Percentiles rank a stretch among this genome's conserved stretches.
Evolutionary conservation across 176 grass and related monocot species (phyloP).

Genomic region (Alloteropsis semialata): DNA sequence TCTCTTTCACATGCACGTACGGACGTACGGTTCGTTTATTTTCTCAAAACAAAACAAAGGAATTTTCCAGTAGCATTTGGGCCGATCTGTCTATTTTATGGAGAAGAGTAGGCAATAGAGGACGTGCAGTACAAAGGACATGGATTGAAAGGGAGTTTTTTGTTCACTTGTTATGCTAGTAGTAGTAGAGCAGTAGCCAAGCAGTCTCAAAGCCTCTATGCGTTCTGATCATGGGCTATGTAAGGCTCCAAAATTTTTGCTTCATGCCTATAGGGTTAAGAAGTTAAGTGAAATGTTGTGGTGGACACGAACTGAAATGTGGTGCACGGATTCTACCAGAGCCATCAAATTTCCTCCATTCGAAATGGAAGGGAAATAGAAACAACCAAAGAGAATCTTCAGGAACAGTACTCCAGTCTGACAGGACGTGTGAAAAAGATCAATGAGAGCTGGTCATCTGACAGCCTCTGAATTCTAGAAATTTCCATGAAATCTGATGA

Average conservation of each 20-base stretch:
- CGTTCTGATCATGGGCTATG: no score
- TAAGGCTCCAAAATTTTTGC: no score
- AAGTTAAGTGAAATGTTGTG: not conserved
- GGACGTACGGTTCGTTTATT: no score
- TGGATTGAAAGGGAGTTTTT: not conserved
- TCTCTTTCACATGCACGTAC: no score
- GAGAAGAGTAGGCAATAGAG: not conserved
- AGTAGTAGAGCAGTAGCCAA: not conserved
- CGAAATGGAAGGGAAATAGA: not conserved
- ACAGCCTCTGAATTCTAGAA: not conserved
- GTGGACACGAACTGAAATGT: not conserved
- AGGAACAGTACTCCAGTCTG: not conserved
- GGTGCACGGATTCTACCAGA: not conserved
- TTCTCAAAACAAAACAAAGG: no score
- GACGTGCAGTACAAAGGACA: not conserved
- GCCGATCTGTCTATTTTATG: not conserved
- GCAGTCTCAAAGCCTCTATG: no score
- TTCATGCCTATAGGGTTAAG: no score
- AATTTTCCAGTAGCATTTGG: not conserved
- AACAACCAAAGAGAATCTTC: not conserved
- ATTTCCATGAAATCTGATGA: not conserved
- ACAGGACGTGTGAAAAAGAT: not conserved
- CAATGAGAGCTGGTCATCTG: not conserved
- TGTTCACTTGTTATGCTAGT: not conserved
- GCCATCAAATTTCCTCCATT: not conserved